A percentile compares a stretch with the other conserved stretches of the same genome.
These are phyloP conservation scores for Lomentospora prolificans DNA, from an alignment of 2,329 filamentous ascomycete genomes.

Conservation along the genomic window DNA sequence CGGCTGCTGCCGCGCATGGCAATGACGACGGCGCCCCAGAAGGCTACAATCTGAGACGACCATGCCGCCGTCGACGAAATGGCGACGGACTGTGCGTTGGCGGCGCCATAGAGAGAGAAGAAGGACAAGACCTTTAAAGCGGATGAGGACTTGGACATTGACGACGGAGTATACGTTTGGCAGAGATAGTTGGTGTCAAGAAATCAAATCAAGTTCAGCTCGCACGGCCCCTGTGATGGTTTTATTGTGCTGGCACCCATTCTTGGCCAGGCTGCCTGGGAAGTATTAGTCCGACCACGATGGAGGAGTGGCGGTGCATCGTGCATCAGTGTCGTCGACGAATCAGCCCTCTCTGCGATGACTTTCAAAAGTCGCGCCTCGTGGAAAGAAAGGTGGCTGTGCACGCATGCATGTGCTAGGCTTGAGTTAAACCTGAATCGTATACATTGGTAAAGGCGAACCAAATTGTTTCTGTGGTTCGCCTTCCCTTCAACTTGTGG, in stretches of 20 bases:
- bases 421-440: too few relatives aligned
- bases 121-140: background rate
- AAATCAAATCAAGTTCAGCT: background rate
- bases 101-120: background rate
- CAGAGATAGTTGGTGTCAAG: background rate
- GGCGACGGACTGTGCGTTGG: background rate
- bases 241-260: background rate
- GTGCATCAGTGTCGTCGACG: background rate
- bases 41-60: conserved; percentile 2
- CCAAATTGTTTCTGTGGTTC: too few relatives aligned
- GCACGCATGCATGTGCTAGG: too few relatives aligned
- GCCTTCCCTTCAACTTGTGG: too few relatives aligned
- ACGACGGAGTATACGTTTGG: background rate
- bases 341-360: background rate
- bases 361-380: too few relatives aligned
- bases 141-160: background rate
- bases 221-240: background rate
- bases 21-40: conserved; percentile 1
- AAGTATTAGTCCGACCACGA: background rate
- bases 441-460: too few relatives aligned
- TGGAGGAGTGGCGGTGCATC: background rate
- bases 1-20: background rate
- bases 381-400: too few relatives aligned
- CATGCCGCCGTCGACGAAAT: background rate
- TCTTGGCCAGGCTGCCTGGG: background rate